A percentile compares a stretch with the other conserved stretches of the same genome.
These are phyloP conservation scores for Hypoxylon subgilvum DNA, from an alignment of 495 filamentous ascomycete species.

Conservation along the genomic window DNA sequence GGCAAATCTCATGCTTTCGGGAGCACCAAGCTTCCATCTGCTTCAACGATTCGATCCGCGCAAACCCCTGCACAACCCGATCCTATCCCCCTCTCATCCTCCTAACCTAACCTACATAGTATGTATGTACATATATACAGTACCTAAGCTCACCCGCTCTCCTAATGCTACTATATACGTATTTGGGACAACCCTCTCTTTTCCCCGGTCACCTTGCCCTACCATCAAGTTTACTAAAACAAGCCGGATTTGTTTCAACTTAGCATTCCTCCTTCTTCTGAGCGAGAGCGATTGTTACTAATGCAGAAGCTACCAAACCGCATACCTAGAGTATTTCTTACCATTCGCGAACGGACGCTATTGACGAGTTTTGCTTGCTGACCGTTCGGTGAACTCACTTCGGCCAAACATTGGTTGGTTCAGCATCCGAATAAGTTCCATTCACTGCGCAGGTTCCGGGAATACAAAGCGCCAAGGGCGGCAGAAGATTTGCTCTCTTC, in stretches of 20 bases:
- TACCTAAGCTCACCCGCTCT: background rate
- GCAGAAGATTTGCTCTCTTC: conserved; percentile 4
- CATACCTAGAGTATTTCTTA: conserved; percentile 11
- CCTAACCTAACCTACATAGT: conserved; percentile 1
- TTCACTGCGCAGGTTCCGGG: conserved; percentile 4
- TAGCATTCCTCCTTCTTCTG: conserved; percentile 19
- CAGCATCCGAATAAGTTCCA: conserved; percentile 5
- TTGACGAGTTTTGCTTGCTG: conserved; percentile 7
- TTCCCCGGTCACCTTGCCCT: conserved; percentile 26
- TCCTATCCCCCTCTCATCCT: conserved; percentile 8
- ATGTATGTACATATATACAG: too few species aligned
- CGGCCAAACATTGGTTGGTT: conserved; percentile 9
- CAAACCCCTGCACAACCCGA: conserved; percentile 25
- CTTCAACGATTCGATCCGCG: conserved; percentile 33
- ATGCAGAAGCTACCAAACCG: conserved; percentile 6
- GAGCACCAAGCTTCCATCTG: conserved; percentile 6
- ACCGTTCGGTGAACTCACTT: conserved; percentile 21
- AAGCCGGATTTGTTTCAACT: conserved; percentile 33
- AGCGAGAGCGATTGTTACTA: conserved; percentile 20
- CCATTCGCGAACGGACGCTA: conserved; percentile 4
- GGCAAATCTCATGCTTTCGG: conserved; percentile 39
- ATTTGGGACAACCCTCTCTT: conserved; percentile 16
- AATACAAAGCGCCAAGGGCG: conserved; percentile 32
- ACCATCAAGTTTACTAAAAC: conserved; percentile 33
- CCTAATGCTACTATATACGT: conserved; percentile 8